phyloP scores from a whole-genome alignment of 345 rosid species.

The Turritis glabra region DNA sequence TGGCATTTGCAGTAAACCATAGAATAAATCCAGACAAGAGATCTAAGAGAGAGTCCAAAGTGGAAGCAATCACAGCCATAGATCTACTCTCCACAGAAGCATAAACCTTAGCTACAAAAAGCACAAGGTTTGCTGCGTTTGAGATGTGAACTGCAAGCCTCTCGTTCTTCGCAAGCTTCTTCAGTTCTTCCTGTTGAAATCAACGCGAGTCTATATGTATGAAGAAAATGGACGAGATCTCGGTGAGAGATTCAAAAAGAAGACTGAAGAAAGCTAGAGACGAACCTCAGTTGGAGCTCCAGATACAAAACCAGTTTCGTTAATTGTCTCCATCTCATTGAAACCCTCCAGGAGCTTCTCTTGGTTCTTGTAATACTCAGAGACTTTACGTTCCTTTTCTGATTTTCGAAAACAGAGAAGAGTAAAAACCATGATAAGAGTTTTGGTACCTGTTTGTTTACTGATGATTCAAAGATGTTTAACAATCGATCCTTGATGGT shows the following conservation, averaged over 20 bases:
- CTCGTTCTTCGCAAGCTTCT: constrained; percentile 66
- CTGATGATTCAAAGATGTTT: constrained; percentile 1
- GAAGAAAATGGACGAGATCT: background rate
- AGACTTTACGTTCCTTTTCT: constrained; percentile 70
- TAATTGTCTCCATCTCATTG: constrained; percentile 73
- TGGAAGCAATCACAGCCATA: constrained; percentile 81
- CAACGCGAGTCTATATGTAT: background rate
- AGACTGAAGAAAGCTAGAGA: background rate
- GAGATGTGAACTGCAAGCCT: constrained; percentile 64
- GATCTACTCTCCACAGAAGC: constrained; percentile 76
- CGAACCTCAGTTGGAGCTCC: constrained; percentile 64
- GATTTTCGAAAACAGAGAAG: background rate
- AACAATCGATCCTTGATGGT: background rate
- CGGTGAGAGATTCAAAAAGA: background rate
- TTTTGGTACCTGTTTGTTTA: background rate
- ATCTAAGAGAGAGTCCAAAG: constrained; percentile 82
- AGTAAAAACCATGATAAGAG: constrained; percentile 24
- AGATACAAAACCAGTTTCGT: constrained; percentile 52
- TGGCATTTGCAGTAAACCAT: constrained; percentile 82
- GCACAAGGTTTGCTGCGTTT: constrained; percentile 60
- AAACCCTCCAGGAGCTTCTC: constrained; percentile 73
- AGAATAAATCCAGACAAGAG: constrained; percentile 81
- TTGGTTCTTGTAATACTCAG: constrained; percentile 81
- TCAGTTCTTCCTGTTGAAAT: constrained; percentile 62
- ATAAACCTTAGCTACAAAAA: constrained; percentile 71